Base-by-base conservation (phyloP, 2,329 filamentous ascomycete species). In the Xylariaceae sp. region DNA sequence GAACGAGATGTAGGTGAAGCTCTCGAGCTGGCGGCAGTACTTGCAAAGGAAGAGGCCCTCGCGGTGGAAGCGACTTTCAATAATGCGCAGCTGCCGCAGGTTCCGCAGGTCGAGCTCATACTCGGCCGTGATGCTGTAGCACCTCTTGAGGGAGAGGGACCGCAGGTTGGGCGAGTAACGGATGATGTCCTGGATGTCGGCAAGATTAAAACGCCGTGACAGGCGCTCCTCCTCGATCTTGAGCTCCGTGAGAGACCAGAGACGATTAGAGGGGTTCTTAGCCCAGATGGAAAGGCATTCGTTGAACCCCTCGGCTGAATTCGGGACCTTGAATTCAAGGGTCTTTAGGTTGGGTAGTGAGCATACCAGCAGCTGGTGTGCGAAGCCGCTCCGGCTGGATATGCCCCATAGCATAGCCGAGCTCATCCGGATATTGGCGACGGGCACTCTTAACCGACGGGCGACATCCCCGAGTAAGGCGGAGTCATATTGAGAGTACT, bases 221-320 rank as follows among this genome's bases (percentile, higher is more conserved):
- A 63, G 49, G 39, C 61, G 63, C 53, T 64, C 63, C 45, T 64
- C 63, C 56, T 64, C 63, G 37, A 64, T 64, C 48, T 47, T 57
- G 0, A 65, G 59, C 44, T 62, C 57, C 7, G 59, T 53, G 30
- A 65, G 55, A 4, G 61, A 57, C 63, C 63, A 65, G 18, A 65
- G 61, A 8, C 63, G 63, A 49, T 65, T 65, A 0, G 61, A 57
- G 3, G 61, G 55, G 35, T 51, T 56, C 17, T 65, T 65, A 15
- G 63, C 58, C 63, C 63, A 64, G 57, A 64, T 64, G 13, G 61
- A 63, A 15, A 64, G 63, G 48, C 63, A 64, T 10, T 64, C 61
- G 55, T 63, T 64, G 57, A 64, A 64, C 9, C 63, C 61, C 49
- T 63, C 61, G 30, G 59, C 60, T 4, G 61, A 63, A 8, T 55